These are phyloP conservation scores for Wallacemonas sp. DNA, from an alignment of 208 protist genomes.

Conservation along the genomic window DNA sequence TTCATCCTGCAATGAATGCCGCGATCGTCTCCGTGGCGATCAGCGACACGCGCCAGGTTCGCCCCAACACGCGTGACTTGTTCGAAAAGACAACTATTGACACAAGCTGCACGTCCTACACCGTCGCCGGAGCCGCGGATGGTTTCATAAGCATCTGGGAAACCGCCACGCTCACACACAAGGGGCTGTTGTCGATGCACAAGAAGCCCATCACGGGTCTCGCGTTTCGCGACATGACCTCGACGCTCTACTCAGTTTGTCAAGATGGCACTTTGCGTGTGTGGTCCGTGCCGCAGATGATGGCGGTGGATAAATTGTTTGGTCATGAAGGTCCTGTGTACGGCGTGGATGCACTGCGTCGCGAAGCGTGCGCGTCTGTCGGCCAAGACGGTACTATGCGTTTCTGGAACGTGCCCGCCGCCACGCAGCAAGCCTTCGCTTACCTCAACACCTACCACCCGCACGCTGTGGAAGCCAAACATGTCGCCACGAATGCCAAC, in stretches of 20 bases:
- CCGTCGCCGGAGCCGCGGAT: constrained; percentile 72
- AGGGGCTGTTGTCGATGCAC: constrained; percentile 85
- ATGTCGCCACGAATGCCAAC: constrained; percentile 17
- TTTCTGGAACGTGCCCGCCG: constrained; percentile 87
- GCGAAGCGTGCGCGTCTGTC: constrained; percentile 76
- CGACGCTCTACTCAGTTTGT: constrained; percentile 72
- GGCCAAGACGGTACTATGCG: constrained; percentile 89
- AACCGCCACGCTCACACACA: constrained; percentile 52
- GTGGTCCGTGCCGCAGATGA: constrained; percentile 87
- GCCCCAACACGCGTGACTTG: constrained; percentile 59
- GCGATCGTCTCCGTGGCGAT: constrained; percentile 76
- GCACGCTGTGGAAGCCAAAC: not conserved
- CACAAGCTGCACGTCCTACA: constrained; percentile 76
- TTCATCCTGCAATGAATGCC: constrained; percentile 59
- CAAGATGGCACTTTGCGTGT: constrained; percentile 84
- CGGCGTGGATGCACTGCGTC: constrained; percentile 56
- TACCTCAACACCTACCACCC: constrained; percentile 27
- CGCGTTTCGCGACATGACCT: constrained; percentile 64
- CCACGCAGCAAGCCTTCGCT: constrained; percentile 75
- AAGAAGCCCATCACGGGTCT: constrained; percentile 83
- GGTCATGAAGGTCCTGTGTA: constrained; percentile 76
- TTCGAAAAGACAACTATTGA: constrained; percentile 86
- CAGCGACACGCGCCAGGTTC: constrained; percentile 69
- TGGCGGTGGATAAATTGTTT: constrained; percentile 84
- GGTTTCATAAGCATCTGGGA: constrained; percentile 86